Base-by-base conservation (phyloP, 371 early-diverging fungal species). In the Conidiobolus incongruus region DNA sequence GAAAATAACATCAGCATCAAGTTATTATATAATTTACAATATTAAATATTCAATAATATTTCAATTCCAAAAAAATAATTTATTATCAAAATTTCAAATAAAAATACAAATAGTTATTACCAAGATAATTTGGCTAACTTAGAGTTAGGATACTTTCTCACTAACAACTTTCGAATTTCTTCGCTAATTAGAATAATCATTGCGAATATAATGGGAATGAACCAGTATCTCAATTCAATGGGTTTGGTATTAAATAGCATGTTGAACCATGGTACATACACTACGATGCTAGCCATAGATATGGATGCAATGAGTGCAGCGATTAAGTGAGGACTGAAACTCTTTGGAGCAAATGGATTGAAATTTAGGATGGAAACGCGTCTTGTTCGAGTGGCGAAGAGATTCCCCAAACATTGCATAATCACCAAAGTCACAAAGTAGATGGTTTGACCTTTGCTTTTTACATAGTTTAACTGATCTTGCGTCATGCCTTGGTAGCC, bases 191-290 rank as follows among this genome's bases (percentile, higher is more conserved):
- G n/a, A n/a, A n/a, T n/a, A n/a, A 35, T 5, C 0, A 58, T 34
- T 1, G 70, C 68, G 52, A 69, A 68, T 1, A 66, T 73, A 34
- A 75, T 50, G 0, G 81, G 76, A 33, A 80, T 55, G 47, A 76
- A 66, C 75, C 77, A 83, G 51, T 61, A 76, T 55, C 66, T 52
- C 20, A 63, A 54, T 6, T 80, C 80, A 20, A 83, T 65, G 2
- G 64, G 60, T 15, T 59, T 54, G 0, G 79, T 80, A 15, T 58
- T 44, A 33, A 83, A 69, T 12, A 72, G 52, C 15, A 31, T 32
- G 30, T 80, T 68, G 39, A 72, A 63, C 13, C 64, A 66, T 0
- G 63, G 59, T 1, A 68, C 51, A 49, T 77, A 70, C 10, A 73
- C 58, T 35, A 74, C 59, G 15, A 79, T 50, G 12, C 72, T 38